These are phyloP conservation scores for Zangia roseola DNA, from an alignment of 768 basidiomycete genomes.

Conservation along the genomic window DNA sequence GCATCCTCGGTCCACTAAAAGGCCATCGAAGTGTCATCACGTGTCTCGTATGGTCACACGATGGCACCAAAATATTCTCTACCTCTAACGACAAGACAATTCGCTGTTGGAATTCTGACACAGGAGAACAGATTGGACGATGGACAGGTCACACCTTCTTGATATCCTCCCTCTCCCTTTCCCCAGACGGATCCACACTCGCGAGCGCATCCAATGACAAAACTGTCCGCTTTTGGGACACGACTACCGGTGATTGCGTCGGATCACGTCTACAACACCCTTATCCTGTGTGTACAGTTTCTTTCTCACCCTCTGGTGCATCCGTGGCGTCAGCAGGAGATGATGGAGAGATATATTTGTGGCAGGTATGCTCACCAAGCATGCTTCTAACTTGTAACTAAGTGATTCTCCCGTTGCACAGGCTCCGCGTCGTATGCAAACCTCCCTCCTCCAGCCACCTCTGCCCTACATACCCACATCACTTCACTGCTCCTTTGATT, in stretches of 20 bases:
- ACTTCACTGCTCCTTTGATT: too few species aligned
- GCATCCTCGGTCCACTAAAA: too few species aligned
- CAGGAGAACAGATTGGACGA: slow-evolving; percentile 1
- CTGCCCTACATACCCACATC: too few species aligned
- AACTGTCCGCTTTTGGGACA: too few species aligned
- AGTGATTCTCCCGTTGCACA: too few species aligned
- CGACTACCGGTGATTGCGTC: too few species aligned
- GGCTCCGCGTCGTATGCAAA: too few species aligned
- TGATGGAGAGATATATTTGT: not conserved
- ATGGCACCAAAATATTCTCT: slow-evolving; percentile 12
- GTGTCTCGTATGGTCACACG: slow-evolving; percentile 8
- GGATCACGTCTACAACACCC: not conserved
- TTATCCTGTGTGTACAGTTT: not conserved
- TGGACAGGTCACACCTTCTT: slow-evolving; percentile 15
- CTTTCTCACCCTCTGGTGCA: slow-evolving; percentile 9
- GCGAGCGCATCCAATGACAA: too few species aligned
- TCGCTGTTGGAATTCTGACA: slow-evolving; percentile 4
- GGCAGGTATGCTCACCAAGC: too few species aligned
- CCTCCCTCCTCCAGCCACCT: too few species aligned
- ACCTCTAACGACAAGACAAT: not conserved
- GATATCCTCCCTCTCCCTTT: not conserved
- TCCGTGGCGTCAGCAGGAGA: not conserved
- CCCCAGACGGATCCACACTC: not conserved
- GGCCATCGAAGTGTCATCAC: not conserved
- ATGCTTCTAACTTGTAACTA: not conserved